Percentiles rank a stretch among this genome's conserved stretches.
These are phyloP conservation scores for Leishmania martiniquensis DNA, from an alignment of 208 protist genomes.

Conservation along the genomic window DNA sequence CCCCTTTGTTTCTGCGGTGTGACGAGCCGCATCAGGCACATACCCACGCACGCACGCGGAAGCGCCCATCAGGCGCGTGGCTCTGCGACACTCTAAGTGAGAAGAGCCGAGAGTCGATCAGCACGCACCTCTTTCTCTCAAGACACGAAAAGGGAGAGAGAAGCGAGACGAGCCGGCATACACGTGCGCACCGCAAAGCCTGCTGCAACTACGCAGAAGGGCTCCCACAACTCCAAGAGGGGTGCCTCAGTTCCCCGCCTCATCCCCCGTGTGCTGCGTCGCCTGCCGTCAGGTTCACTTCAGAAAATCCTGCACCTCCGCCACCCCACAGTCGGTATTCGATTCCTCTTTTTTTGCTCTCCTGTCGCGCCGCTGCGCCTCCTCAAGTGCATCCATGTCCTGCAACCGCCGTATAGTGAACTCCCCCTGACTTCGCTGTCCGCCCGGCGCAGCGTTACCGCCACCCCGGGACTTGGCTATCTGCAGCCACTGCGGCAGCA, in stretches of 20 bases:
- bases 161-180: too few relatives aligned
- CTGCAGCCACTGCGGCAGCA: slow-evolving; percentile 65
- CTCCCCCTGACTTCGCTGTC: background rate
- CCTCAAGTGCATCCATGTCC: slow-evolving; percentile 6
- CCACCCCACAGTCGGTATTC: slow-evolving; percentile 6
- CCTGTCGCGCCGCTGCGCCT: slow-evolving; percentile 10
- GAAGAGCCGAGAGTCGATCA: background rate
- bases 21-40: background rate
- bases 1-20: background rate
- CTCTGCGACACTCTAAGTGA: background rate
- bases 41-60: background rate
- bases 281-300: background rate
- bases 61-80: background rate
- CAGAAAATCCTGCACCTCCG: background rate
- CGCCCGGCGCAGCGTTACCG: background rate
- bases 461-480: slow-evolving; percentile 20
- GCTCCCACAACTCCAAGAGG: background rate
- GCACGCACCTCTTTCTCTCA: background rate
- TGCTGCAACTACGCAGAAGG: background rate
- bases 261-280: background rate
- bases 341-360: background rate
- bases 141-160: too few relatives aligned
- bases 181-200: background rate
- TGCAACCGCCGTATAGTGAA: slow-evolving; percentile 25
- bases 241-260: background rate